A percentile compares a stretch with the other conserved stretches of the same genome.
Evolutionary conservation across 2,329 filamentous ascomycete species (phyloP).

Genomic region (Colletotrichum spinosum): DNA sequence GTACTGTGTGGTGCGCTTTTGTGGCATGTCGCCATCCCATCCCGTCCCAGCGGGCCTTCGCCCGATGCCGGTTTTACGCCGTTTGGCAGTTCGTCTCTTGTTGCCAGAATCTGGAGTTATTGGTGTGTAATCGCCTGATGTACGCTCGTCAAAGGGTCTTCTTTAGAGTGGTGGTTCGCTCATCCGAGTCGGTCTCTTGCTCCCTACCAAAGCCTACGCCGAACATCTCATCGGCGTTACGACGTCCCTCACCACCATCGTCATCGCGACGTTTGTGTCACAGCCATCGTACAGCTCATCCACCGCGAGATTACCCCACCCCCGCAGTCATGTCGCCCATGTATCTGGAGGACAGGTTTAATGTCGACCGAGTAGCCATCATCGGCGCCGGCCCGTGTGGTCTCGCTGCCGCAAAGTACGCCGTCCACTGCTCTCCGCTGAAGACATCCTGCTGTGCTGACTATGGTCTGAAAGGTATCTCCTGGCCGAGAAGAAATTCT

Average conservation of each 20-base stretch:
- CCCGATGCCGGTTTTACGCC: slow-evolving; percentile 9
- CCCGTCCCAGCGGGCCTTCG: neutral
- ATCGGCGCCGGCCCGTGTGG: slow-evolving; percentile 81
- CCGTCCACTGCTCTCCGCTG: neutral
- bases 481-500: slow-evolving; percentile 71
- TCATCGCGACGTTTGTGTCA: neutral
- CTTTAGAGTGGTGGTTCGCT: neutral
- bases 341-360: slow-evolving; percentile 36
- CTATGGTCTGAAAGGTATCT: slow-evolving; percentile 66
- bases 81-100: slow-evolving; percentile 1
- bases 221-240: slow-evolving; percentile 2
- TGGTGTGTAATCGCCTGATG: slow-evolving; percentile 24
- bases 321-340: slow-evolving; percentile 39
- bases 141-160: neutral
- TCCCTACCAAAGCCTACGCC: neutral
- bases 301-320: neutral
- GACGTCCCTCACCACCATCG: neutral
- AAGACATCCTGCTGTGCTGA: too few relatives aligned
- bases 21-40: neutral
- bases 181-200: slow-evolving; percentile 14
- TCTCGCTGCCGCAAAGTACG: slow-evolving; percentile 65
- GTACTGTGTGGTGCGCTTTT: too few relatives aligned
- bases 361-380: slow-evolving; percentile 68
- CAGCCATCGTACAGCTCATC: neutral
- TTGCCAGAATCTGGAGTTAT: slow-evolving; percentile 8